Percentiles rank a stretch among this genome's conserved stretches.
Evolutionary conservation across 2,329 filamentous ascomycete species (phyloP).

Genomic region (Aspergillus sp.): DNA sequence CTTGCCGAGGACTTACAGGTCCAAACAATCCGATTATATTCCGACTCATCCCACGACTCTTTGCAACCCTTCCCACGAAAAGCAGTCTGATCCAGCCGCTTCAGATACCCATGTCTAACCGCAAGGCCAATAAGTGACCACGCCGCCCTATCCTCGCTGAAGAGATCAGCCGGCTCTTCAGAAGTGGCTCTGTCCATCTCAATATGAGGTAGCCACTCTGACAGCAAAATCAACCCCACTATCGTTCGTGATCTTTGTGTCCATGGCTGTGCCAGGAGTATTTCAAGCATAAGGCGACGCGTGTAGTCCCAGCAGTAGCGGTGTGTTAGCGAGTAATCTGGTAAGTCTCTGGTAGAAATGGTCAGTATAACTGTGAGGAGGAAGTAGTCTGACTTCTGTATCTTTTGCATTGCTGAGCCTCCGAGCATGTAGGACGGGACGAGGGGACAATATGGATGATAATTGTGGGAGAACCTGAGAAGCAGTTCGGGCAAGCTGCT

Average conservation of each 20-base stretch:
- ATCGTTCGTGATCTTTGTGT: constrained; percentile 10
- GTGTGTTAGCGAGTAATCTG: constrained; percentile 2
- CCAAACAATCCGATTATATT: constrained; percentile 6
- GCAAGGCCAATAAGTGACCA: constrained; percentile 19
- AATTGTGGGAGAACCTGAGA: not conserved
- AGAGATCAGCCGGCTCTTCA: not conserved
- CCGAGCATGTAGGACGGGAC: constrained; percentile 1
- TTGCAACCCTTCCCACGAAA: constrained; percentile 7
- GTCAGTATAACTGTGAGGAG: constrained; percentile 9
- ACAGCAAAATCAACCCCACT: constrained; percentile 14
- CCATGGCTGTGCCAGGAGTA: constrained; percentile 10
- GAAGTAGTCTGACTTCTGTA: constrained; percentile 3
- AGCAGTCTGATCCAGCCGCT: constrained; percentile 12
- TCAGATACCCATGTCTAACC: constrained; percentile 16
- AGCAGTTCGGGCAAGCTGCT: not conserved
- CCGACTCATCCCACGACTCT: constrained; percentile 1
- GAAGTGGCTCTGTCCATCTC: not conserved
- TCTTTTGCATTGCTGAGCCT: not conserved
- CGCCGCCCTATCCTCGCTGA: constrained; percentile 14
- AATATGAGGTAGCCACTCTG: constrained; percentile 17
- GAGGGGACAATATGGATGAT: constrained; percentile 8
- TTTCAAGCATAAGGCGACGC: constrained; percentile 5
- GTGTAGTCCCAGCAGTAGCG: constrained; percentile 5
- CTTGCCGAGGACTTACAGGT: constrained; percentile 4
- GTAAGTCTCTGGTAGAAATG: constrained; percentile 9